A percentile compares a stretch with the other conserved stretches of the same genome.
These are phyloP conservation scores for Penicillium chermesinum DNA, from an alignment of 495 filamentous ascomycete genomes.

Conservation along the genomic window DNA sequence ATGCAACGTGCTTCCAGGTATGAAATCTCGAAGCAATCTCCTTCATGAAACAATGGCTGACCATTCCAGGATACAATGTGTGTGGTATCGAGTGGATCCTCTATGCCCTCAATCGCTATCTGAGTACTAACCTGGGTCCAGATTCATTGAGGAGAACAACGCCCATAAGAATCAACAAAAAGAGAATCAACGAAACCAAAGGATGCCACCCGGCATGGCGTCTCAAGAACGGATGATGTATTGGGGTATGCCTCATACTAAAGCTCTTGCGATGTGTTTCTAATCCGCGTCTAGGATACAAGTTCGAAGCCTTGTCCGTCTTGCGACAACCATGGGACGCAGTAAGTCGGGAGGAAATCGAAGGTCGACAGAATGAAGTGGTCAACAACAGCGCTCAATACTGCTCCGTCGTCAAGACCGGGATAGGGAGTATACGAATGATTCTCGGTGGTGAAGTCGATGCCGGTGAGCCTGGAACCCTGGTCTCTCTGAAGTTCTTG, in stretches of 20 bases:
- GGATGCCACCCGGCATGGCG: slow-evolving; percentile 48
- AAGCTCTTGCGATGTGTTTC: not conserved
- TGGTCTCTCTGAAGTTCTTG: not conserved
- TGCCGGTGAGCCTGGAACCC: slow-evolving; percentile 51
- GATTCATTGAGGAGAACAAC: slow-evolving; percentile 92
- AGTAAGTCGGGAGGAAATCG: slow-evolving; percentile 68
- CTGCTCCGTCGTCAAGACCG: slow-evolving; percentile 86
- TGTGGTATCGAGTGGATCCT: slow-evolving; percentile 20
- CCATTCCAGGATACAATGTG: slow-evolving; percentile 69
- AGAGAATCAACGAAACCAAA: slow-evolving; percentile 46
- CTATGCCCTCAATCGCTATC: not conserved
- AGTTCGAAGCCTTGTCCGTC: slow-evolving; percentile 85
- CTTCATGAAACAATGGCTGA: slow-evolving; percentile 15
- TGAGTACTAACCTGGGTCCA: slow-evolving; percentile 29
- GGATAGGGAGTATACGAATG: slow-evolving; percentile 65
- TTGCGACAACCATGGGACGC: slow-evolving; percentile 67
- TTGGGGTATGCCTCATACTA: slow-evolving; percentile 42
- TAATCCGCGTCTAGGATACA: slow-evolving; percentile 61
- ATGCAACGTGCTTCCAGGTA: slow-evolving; percentile 86
- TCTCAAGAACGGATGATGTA: slow-evolving; percentile 64
- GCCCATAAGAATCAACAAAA: slow-evolving; percentile 55
- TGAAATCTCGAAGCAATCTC: slow-evolving; percentile 17
- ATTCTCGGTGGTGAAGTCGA: slow-evolving; percentile 95
- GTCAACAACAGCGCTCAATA: slow-evolving; percentile 90
- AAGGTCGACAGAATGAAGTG: slow-evolving; percentile 59